phyloP scores from a whole-genome alignment of 2,329 filamentous ascomycete genomes.

The Aureobasidium sp. region DNA sequence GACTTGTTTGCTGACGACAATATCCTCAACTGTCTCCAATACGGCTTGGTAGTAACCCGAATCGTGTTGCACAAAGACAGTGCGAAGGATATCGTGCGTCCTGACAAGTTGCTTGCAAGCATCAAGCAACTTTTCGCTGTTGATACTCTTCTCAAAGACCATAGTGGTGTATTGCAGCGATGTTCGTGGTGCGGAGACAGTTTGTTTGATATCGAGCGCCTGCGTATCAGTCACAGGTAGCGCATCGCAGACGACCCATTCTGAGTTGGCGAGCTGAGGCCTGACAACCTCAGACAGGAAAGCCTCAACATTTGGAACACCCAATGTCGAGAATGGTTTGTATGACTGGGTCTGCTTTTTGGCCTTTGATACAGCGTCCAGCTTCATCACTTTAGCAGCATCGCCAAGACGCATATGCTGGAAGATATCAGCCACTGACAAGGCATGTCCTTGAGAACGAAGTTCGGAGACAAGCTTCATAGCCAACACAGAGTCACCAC shows the following conservation, averaged over 20 bases:
- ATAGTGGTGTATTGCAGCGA: conserved; percentile 58
- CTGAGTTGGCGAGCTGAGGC: conserved; percentile 42
- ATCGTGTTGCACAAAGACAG: conserved; percentile 41
- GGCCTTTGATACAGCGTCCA: conserved; percentile 20
- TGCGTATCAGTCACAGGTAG: conserved; percentile 19
- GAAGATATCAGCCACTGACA: conserved; percentile 51
- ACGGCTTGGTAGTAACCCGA: conserved; percentile 35
- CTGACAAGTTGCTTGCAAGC: conserved; percentile 48
- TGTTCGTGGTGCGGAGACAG: conserved; percentile 49
- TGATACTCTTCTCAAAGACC: conserved; percentile 46
- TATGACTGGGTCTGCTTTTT: conserved; percentile 22
- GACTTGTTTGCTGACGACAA: conserved; percentile 17
- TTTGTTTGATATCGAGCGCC: conserved; percentile 40
- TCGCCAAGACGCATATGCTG: conserved; percentile 36
- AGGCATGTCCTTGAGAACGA: conserved; percentile 37
- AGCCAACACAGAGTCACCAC: conserved; percentile 51
- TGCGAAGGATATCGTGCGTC: conserved; percentile 43
- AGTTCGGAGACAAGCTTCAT: conserved; percentile 53
- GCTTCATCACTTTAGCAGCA: conserved; percentile 43
- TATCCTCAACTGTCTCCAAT: conserved; percentile 28
- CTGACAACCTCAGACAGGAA: conserved; percentile 43
- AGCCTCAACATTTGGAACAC: conserved; percentile 29
- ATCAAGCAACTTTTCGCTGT: conserved; percentile 39
- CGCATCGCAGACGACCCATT: conserved; percentile 20
- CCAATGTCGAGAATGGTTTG: conserved; percentile 45